Evolutionary conservation across 331 rosid genomes (phyloP).

Genomic region (Quercus tomentella): DNA sequence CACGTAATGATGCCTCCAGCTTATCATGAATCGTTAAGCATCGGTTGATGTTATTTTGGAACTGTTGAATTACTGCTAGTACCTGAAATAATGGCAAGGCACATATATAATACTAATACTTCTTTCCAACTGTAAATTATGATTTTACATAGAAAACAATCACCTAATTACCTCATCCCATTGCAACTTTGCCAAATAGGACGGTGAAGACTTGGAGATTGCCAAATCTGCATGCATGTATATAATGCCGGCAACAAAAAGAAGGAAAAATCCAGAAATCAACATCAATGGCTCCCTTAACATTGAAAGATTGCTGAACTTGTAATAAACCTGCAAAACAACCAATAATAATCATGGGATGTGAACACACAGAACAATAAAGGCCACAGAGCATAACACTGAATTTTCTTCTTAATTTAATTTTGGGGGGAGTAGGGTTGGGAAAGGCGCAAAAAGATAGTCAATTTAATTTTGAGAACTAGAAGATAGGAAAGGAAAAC

Average conservation of each 20-base stretch:
- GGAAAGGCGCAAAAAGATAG: too few relatives aligned
- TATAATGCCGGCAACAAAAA: conserved; percentile 70
- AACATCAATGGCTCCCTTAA: conserved; percentile 87
- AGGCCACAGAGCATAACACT: not conserved
- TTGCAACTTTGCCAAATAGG: conserved; percentile 87
- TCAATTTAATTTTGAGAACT: too few relatives aligned
- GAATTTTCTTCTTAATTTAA: not conserved
- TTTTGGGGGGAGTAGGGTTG: too few relatives aligned
- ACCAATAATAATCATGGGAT: conserved; percentile 1
- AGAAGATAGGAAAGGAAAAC: too few relatives aligned
- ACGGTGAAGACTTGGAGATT: conserved; percentile 88
- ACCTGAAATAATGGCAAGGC: conserved; percentile 55
- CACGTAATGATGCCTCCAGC: conserved; percentile 80
- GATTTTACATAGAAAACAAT: conserved; percentile 5
- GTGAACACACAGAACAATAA: not conserved
- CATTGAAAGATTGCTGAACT: conserved; percentile 85
- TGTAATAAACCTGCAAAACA: conserved; percentile 81
- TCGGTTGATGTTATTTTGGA: conserved; percentile 51
- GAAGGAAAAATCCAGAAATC: conserved; percentile 74
- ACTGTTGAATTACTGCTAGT: conserved; percentile 58
- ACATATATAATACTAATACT: not conserved
- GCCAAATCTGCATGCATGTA: conserved; percentile 83
- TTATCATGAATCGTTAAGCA: conserved; percentile 69
- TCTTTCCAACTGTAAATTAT: not conserved
- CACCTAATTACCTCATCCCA: conserved; percentile 84